Evolutionary conservation across 306 rosid genomes (phyloP).

Genomic region (Medicago arabica): DNA sequence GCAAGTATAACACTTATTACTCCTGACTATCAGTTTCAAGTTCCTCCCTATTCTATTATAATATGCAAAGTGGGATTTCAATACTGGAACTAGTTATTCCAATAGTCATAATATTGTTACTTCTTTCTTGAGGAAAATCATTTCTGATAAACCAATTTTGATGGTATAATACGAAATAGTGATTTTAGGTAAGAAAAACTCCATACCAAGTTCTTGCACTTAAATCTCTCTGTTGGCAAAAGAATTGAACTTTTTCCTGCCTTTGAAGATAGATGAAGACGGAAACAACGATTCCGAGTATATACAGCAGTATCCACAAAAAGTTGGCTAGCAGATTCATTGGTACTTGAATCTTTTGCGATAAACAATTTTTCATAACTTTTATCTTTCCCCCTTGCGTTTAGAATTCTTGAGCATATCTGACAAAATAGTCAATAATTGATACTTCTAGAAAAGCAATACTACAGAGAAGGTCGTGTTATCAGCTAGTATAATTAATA

Average conservation of each 20-base stretch:
- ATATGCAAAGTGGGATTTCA: conserved; percentile 8
- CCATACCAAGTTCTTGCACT: conserved; percentile 69
- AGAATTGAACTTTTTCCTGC: conserved; percentile 91
- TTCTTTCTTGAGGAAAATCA: not conserved
- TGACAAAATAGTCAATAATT: conserved; percentile 52
- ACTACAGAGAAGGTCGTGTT: conserved; percentile 25
- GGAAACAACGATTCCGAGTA: conserved; percentile 92
- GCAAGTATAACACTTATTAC: conserved; percentile 3
- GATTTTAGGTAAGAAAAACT: conserved; percentile 33
- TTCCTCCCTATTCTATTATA: not conserved
- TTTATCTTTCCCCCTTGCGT: conserved; percentile 51
- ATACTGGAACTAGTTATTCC: conserved; percentile 26
- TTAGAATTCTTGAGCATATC: conserved; percentile 82
- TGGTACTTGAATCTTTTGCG: conserved; percentile 67
- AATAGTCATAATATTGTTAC: not conserved
- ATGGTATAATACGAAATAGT: conserved; percentile 32
- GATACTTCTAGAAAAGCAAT: conserved; percentile 47
- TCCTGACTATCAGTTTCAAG: conserved; percentile 3
- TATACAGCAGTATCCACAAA: conserved; percentile 95
- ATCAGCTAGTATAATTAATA: conserved; percentile 26
- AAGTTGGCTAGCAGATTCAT: conserved; percentile 59
- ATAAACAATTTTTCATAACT: conserved; percentile 64
- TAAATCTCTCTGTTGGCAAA: conserved; percentile 69
- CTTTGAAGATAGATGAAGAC: conserved; percentile 85
- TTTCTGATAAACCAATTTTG: conserved; percentile 12